Conservation (phyloP, 139 green algal species). For the Chlorella sorokiniana region DNA sequence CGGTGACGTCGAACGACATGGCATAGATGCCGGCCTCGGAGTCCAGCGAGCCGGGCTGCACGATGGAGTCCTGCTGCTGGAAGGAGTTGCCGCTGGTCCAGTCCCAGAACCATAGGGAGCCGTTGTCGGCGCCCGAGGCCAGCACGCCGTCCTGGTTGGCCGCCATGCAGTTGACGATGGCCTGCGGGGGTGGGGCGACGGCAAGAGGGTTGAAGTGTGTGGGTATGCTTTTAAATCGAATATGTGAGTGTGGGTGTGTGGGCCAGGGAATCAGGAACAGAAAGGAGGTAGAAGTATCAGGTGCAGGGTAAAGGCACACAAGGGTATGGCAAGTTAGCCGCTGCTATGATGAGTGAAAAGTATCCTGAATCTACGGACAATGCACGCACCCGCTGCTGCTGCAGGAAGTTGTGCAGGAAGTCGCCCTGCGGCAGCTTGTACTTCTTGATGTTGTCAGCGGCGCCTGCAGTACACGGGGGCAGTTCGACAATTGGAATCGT, state of each 20-base stretch:
- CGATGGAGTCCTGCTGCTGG: constrained; percentile 82
- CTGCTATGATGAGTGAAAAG: no score
- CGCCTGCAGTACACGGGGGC: constrained; percentile 48
- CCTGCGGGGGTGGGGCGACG: constrained; percentile 31
- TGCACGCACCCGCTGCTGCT: constrained; percentile 73
- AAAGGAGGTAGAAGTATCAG: no score
- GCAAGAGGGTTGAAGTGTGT: no score
- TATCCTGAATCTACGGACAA: no score
- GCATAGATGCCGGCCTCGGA: constrained; percentile 81
- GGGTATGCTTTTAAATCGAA: no score
- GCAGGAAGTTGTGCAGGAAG: constrained; percentile 98
- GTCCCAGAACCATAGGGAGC: constrained; percentile 90
- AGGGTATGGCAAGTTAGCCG: no score
- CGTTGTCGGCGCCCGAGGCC: constrained; percentile 75
- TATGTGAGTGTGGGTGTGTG: no score
- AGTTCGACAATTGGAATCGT: neutral
- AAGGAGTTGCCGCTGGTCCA: constrained; percentile 95
- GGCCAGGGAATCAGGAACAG: no score
- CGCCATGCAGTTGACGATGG: constrained; percentile 93
- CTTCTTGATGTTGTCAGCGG: constrained; percentile 99
- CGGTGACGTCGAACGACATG: constrained; percentile 77
- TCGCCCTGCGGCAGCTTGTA: constrained; percentile 84
- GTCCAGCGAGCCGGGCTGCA: constrained; percentile 95
- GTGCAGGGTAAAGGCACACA: no score
- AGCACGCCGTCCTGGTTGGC: constrained; percentile 96